Conservation (phyloP, 306 rosid species). For the Malus orientalis region DNA sequence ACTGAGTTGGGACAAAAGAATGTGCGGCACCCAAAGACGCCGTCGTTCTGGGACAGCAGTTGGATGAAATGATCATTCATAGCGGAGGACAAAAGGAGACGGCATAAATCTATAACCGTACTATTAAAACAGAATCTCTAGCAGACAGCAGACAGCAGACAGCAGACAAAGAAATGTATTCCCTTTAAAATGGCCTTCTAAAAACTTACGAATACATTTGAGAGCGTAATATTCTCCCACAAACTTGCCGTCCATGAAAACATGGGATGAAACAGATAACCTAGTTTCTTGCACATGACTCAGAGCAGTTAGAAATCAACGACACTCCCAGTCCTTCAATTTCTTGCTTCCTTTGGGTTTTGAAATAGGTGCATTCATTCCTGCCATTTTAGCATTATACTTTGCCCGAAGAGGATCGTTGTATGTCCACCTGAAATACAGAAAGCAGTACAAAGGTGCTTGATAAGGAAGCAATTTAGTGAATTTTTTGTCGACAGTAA, state of each 20-base stretch:
- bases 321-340: slow-evolving; percentile 78
- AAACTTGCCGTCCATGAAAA: neutral
- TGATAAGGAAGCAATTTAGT: neutral
- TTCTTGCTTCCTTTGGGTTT: slow-evolving; percentile 96
- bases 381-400: slow-evolving; percentile 92
- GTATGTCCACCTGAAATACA: slow-evolving; percentile 82
- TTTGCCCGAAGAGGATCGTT: slow-evolving; percentile 95
- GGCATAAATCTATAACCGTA: too few species aligned
- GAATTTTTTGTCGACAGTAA: neutral
- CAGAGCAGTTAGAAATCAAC: slow-evolving; percentile 21
- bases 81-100: neutral
- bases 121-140: too few species aligned
- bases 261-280: neutral
- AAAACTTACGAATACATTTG: too few species aligned
- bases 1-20: slow-evolving; percentile 16
- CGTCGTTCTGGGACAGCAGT: neutral
- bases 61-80: neutral
- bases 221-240: too few species aligned
- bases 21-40: slow-evolving; percentile 16
- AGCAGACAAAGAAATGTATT: neutral
- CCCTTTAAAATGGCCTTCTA: too few species aligned
- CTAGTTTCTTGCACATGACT: neutral
- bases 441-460: neutral
- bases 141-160: neutral
- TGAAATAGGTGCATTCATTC: slow-evolving; percentile 56